Conservation (phyloP, 2,329 filamentous ascomycete genomes). For the Sporothrix globosa region DNA sequence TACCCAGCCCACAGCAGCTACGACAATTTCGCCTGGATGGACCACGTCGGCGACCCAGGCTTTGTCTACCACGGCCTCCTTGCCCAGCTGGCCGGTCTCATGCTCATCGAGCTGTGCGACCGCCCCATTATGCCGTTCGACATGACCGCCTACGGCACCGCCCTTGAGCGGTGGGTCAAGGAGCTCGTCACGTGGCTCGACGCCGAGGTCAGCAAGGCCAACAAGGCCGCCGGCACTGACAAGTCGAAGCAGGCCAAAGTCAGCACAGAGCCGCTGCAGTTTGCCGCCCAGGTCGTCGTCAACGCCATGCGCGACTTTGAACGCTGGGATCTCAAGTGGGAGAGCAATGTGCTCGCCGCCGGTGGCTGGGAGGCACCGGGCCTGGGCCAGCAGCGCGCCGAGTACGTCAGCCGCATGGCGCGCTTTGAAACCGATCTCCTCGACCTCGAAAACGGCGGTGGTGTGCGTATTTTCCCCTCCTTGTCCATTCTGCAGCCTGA, state of each 20-base stretch:
- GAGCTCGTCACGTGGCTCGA: constrained; percentile 35
- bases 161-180: constrained; percentile 64
- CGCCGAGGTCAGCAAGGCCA: constrained; percentile 54
- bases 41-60: constrained; percentile 74
- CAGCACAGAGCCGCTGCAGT: constrained; percentile 61
- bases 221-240: constrained; percentile 47
- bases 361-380: constrained; percentile 76
- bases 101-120: constrained; percentile 85
- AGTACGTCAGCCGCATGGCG: constrained; percentile 78
- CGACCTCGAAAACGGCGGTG: constrained; percentile 71
- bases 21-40: constrained; percentile 87
- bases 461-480: constrained; percentile 61
- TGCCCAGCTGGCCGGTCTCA: constrained; percentile 75
- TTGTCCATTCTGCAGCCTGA: background rate
- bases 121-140: constrained; percentile 82
- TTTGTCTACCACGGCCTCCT: constrained; percentile 81
- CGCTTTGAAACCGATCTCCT: constrained; percentile 81
- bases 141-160: constrained; percentile 70
- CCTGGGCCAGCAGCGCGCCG: constrained; percentile 67
- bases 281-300: constrained; percentile 65
- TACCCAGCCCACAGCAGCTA: constrained; percentile 79
- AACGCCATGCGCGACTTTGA: constrained; percentile 67
- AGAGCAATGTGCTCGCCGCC: constrained; percentile 67
- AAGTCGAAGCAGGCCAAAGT: constrained; percentile 43
- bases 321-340: constrained; percentile 78